Evolutionary conservation across 768 basidiomycete genomes (phyloP).

Genomic region (Russula olivacea): DNA sequence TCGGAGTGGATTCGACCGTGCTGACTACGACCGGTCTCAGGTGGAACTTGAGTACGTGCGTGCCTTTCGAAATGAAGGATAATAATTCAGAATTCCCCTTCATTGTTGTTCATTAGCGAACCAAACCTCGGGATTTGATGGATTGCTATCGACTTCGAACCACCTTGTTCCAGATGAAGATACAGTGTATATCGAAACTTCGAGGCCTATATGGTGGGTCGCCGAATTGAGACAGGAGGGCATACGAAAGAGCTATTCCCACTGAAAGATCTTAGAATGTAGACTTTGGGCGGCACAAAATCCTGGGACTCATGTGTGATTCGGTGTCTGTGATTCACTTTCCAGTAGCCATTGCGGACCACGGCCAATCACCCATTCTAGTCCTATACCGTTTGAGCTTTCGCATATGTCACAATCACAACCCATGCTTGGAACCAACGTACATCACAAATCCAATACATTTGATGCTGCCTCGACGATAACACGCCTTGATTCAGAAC

Average conservation of each 20-base stretch:
- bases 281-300: not conserved
- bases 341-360: not conserved
- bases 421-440: slow-evolving; percentile 7
- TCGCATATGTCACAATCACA: slow-evolving; percentile 20
- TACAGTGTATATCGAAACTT: slow-evolving; percentile 67
- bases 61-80: not conserved
- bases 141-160: slow-evolving; percentile 89
- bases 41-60: slow-evolving; percentile 78
- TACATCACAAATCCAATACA: slow-evolving; percentile 39
- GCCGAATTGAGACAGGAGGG: slow-evolving; percentile 46
- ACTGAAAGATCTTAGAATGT: not conserved
- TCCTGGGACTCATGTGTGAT: not conserved
- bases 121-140: slow-evolving; percentile 70
- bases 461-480: slow-evolving; percentile 67
- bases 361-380: not conserved
- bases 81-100: not conserved
- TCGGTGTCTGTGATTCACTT: not conserved
- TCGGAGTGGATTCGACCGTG: slow-evolving; percentile 71
- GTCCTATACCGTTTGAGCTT: not conserved
- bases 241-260: not conserved
- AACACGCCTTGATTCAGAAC: slow-evolving; percentile 51
- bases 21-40: slow-evolving; percentile 79
- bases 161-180: slow-evolving; percentile 67
- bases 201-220: slow-evolving; percentile 87
- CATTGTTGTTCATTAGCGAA: slow-evolving; percentile 39